A percentile compares a stretch with the other conserved stretches of the same genome.
phyloP scores from a whole-genome alignment of 805 yeast genomes.

The Wickerhamiella qilinensis region DNA sequence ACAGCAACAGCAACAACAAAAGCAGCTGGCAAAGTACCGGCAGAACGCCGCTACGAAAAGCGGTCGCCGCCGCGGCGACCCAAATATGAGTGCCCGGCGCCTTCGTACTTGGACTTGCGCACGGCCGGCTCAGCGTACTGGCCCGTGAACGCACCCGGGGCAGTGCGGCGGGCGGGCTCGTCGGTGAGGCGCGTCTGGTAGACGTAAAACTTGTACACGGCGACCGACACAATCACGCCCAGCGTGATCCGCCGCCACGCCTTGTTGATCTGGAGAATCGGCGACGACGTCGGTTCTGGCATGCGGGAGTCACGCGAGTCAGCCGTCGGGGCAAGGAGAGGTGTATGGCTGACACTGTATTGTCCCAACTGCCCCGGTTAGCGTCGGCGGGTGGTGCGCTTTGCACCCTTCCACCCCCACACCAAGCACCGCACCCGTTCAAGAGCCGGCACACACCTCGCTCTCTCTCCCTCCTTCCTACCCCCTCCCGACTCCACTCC shows the following conservation, averaged over 20 bases:
- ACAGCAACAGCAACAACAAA: too few species aligned
- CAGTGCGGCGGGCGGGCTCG: slow-evolving; percentile 6
- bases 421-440: too few species aligned
- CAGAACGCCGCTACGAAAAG: too few species aligned
- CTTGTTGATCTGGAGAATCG: slow-evolving; percentile 16
- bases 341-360: slow-evolving; percentile 10
- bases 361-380: background rate
- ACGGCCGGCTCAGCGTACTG: slow-evolving; percentile 13
- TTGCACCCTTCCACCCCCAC: too few species aligned
- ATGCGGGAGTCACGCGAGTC: too few species aligned
- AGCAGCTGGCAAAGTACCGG: too few species aligned
- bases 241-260: slow-evolving; percentile 20
- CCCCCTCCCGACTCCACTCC: too few species aligned
- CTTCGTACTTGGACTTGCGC: slow-evolving; percentile 22
- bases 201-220: slow-evolving; percentile 15
- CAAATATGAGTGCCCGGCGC: slow-evolving; percentile 23
- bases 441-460: too few species aligned
- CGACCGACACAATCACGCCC: slow-evolving; percentile 15
- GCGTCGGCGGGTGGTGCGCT: too few species aligned
- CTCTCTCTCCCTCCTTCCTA: too few species aligned
- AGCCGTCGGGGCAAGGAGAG: too few species aligned
- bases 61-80: slow-evolving; percentile 17
- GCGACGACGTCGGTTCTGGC: too few species aligned
- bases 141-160: slow-evolving; percentile 23
- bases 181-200: slow-evolving; percentile 9